Percentiles rank a stretch among this genome's conserved stretches.
These are phyloP conservation scores for Komagataella ulmi DNA, from an alignment of 805 yeast genomes.

Conservation along the genomic window DNA sequence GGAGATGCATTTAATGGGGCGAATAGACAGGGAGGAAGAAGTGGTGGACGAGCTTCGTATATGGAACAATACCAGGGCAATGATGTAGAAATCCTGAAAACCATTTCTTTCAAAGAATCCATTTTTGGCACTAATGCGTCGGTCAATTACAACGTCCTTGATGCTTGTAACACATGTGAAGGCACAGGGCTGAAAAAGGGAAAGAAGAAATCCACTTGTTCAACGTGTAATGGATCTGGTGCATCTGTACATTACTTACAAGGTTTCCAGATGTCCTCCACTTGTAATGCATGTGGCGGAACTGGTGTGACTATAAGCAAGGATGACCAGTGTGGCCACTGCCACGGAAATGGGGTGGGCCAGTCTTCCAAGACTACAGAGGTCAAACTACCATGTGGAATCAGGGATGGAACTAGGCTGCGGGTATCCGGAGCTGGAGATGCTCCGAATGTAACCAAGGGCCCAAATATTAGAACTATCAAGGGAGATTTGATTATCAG, in stretches of 20 bases:
- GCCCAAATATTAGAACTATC: slow-evolving; percentile 49
- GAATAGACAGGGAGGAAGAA: slow-evolving; percentile 22
- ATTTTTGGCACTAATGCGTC: slow-evolving; percentile 62
- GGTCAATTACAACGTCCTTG: slow-evolving; percentile 61
- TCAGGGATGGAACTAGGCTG: slow-evolving; percentile 74
- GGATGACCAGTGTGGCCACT: slow-evolving; percentile 57
- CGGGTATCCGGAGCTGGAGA: slow-evolving; percentile 86
- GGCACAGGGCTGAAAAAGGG: slow-evolving; percentile 82
- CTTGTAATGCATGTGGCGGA: slow-evolving; percentile 82
- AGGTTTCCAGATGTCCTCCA: slow-evolving; percentile 94
- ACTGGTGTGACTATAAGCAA: slow-evolving; percentile 66
- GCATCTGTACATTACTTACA: slow-evolving; percentile 71
- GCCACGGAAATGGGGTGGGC: slow-evolving; percentile 85
- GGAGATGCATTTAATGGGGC: slow-evolving; percentile 36
- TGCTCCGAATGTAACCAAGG: slow-evolving; percentile 66
- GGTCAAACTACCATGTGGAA: slow-evolving; percentile 80
- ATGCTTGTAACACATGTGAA: slow-evolving; percentile 64
- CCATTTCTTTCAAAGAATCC: slow-evolving; percentile 74
- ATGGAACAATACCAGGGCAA: slow-evolving; percentile 83
- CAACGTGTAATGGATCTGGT: slow-evolving; percentile 88
- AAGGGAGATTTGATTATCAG: slow-evolving; percentile 87
- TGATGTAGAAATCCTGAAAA: slow-evolving; percentile 67
- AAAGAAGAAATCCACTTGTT: slow-evolving; percentile 64
- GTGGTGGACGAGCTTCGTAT: slow-evolving; percentile 25
- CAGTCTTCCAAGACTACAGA: slow-evolving; percentile 56